Evolutionary conservation across 1,139 yeast genomes (phyloP).

Genomic region (Maudiozyma humilis): DNA sequence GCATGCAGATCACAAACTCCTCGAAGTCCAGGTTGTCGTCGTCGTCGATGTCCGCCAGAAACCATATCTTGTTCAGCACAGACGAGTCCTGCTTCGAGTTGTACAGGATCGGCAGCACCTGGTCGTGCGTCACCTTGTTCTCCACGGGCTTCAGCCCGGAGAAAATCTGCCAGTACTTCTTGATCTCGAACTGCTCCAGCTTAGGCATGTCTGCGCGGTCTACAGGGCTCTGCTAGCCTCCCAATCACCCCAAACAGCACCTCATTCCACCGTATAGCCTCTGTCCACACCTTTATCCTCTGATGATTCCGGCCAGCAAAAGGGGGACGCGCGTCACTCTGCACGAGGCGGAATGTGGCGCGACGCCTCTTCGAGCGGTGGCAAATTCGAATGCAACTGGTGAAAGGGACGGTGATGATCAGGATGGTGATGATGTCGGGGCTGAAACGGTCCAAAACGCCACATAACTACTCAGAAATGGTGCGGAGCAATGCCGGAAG

Average conservation of each 20-base stretch:
- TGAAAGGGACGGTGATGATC: no score
- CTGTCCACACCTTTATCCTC: background rate
- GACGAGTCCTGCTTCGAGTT: conserved; percentile 76
- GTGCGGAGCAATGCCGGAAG: background rate
- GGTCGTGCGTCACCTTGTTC: conserved; percentile 75
- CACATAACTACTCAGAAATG: no score
- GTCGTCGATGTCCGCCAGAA: conserved; percentile 81
- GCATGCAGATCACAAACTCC: conserved; percentile 95
- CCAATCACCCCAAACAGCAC: background rate
- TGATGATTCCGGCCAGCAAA: no score
- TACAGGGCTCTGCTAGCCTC: no score
- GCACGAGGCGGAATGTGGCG: background rate
- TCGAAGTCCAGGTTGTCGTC: conserved; percentile 92
- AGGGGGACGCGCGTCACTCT: background rate
- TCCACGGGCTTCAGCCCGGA: conserved; percentile 75
- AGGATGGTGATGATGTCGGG: no score
- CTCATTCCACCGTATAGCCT: background rate
- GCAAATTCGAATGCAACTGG: no score
- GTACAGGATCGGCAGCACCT: conserved; percentile 78
- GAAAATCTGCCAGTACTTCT: conserved; percentile 95
- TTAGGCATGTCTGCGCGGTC: conserved; percentile 37
- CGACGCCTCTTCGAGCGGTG: background rate
- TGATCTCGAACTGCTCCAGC: conserved; percentile 88
- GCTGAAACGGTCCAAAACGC: no score
- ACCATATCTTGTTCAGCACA: conserved; percentile 80